phyloP scores from a whole-genome alignment of 306 rosid species.

The Casuarina glauca region DNA sequence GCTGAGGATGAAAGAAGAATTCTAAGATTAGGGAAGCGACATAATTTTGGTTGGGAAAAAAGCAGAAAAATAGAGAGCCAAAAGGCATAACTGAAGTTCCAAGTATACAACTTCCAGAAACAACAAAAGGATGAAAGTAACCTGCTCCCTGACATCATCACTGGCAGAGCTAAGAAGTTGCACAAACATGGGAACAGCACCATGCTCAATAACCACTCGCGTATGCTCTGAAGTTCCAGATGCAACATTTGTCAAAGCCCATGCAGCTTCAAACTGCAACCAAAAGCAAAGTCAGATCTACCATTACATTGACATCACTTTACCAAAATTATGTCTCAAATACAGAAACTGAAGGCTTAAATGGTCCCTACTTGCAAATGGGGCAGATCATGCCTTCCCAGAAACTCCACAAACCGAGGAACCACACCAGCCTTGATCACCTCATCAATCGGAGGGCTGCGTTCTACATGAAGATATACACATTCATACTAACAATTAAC shows the following conservation, averaged over 20 bases:
- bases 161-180: conserved; percentile 56
- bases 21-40: neutral
- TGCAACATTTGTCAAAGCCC: conserved; percentile 67
- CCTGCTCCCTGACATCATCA: conserved; percentile 73
- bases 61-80: neutral
- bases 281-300: neutral
- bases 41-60: neutral
- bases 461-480: conserved; percentile 33
- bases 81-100: neutral
- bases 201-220: conserved; percentile 57
- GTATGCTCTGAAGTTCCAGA: conserved; percentile 70
- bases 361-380: conserved; percentile 44
- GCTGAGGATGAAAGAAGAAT: neutral
- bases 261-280: conserved; percentile 73
- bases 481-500: conserved; percentile 4
- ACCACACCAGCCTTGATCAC: conserved; percentile 53
- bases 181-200: conserved; percentile 64
- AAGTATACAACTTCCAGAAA: conserved; percentile 2
- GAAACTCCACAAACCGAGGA: conserved; percentile 67
- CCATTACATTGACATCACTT: neutral
- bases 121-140: conserved; percentile 23
- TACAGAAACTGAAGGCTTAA: neutral
- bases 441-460: conserved; percentile 69
- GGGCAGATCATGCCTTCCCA: conserved; percentile 50
- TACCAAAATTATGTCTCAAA: neutral